phyloP scores from a whole-genome alignment of 441 rosid species.

The Corymbia calophylla region DNA sequence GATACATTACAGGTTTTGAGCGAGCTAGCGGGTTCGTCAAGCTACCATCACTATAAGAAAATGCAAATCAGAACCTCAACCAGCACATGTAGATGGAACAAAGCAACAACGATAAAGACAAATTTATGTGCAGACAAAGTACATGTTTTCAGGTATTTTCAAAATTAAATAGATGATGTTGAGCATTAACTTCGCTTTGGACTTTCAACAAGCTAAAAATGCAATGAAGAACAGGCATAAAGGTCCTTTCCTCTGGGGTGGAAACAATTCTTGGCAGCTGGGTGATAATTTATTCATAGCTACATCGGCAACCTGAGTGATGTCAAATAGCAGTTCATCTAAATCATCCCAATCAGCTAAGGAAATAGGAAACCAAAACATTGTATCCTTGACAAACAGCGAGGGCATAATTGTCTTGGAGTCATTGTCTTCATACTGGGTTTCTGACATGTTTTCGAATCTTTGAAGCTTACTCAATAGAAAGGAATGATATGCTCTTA shows the following conservation, averaged over 20 bases:
- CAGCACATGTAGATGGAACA: background rate
- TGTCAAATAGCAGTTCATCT: background rate
- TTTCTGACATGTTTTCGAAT: background rate
- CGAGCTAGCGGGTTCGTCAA: constrained; percentile 53
- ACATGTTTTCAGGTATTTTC: background rate
- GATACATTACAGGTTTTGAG: constrained; percentile 49
- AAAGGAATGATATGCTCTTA: background rate
- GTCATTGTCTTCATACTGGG: background rate
- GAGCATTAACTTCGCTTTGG: background rate
- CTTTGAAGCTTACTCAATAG: background rate
- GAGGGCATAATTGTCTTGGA: background rate
- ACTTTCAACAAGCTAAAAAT: background rate
- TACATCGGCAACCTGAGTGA: background rate
- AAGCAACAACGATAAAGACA: background rate
- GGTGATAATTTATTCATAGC: background rate
- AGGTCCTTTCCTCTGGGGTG: background rate
- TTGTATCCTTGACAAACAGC: background rate
- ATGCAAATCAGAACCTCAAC: constrained; percentile 20
- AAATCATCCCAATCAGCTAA: background rate
- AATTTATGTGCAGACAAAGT: background rate
- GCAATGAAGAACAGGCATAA: background rate
- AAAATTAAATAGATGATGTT: background rate
- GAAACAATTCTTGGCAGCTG: background rate
- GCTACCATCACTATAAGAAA: constrained; percentile 68
- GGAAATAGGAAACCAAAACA: background rate